Percentiles rank a stretch among this genome's conserved stretches.
phyloP scores from a whole-genome alignment of 2,329 filamentous ascomycete species.

The Lachnellula suecica region DNA sequence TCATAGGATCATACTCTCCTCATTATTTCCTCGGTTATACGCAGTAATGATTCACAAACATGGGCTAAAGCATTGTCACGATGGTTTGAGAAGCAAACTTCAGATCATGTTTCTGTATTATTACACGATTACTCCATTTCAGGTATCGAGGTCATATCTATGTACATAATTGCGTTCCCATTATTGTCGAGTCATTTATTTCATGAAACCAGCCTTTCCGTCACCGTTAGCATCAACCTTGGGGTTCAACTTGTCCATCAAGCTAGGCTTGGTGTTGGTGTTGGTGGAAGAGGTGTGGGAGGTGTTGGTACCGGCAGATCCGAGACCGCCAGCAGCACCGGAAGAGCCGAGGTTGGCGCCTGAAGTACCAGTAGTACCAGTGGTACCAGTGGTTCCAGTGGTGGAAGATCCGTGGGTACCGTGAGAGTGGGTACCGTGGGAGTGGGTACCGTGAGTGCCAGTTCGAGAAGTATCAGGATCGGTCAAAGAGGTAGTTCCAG shows the following conservation, averaged over 20 bases:
- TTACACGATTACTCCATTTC: too few species aligned
- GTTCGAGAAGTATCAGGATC: constrained; percentile 15
- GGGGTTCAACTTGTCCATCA: constrained; percentile 56
- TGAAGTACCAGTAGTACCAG: background rate
- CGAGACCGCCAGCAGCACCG: background rate
- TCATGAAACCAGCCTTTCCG: constrained; percentile 54
- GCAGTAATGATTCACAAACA: too few species aligned
- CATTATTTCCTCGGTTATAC: too few species aligned
- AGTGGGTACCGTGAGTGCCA: too few species aligned
- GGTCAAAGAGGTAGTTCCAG: constrained; percentile 28
- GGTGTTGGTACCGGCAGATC: constrained; percentile 8
- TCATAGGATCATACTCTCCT: too few species aligned
- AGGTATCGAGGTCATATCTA: too few species aligned
- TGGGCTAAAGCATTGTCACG: too few species aligned
- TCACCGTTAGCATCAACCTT: constrained; percentile 52
- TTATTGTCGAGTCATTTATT: too few species aligned
- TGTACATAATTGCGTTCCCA: too few species aligned
- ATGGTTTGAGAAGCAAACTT: too few species aligned
- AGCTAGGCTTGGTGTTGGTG: constrained; percentile 40
- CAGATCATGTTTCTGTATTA: too few species aligned
- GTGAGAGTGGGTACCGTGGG: background rate
- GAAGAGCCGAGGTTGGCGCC: background rate
- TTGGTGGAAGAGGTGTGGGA: background rate
- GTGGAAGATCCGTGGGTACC: constrained; percentile 3
- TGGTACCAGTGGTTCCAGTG: background rate